These are phyloP conservation scores for Beauveria caledonica DNA, from an alignment of 2,329 filamentous ascomycete genomes.

Conservation along the genomic window DNA sequence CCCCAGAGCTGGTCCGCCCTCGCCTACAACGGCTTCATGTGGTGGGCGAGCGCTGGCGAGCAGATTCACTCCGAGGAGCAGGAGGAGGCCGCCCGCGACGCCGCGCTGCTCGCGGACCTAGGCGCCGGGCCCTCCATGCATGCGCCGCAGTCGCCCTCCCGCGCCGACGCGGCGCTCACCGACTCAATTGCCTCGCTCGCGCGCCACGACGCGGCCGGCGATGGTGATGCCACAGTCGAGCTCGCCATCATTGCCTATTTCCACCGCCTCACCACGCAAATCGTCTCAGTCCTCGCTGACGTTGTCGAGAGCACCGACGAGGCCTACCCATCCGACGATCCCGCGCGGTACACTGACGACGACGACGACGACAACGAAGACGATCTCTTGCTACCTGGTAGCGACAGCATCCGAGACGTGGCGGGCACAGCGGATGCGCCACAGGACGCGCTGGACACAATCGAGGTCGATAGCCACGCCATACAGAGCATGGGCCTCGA, in stretches of 20 bases:
- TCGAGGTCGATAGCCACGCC: constrained; percentile 56
- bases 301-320: constrained; percentile 45
- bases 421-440: background rate
- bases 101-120: constrained; percentile 47
- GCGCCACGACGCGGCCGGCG: constrained; percentile 24
- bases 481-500: constrained; percentile 68
- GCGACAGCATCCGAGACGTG: constrained; percentile 21
- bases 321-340: constrained; percentile 25
- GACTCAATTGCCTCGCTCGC: constrained; percentile 40
- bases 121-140: constrained; percentile 22
- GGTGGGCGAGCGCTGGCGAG: constrained; percentile 82
- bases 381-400: constrained; percentile 19
- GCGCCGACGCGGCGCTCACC: constrained; percentile 23
- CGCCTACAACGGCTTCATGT: constrained; percentile 78
- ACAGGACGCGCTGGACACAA: constrained; percentile 17
- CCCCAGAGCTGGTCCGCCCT: constrained; percentile 62
- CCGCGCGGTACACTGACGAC: constrained; percentile 15
- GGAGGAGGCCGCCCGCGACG: constrained; percentile 48
- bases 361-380: constrained; percentile 29
- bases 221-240: constrained; percentile 44
- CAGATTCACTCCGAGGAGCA: constrained; percentile 52
- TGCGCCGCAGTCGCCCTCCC: constrained; percentile 24
- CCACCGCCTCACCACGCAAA: constrained; percentile 61
- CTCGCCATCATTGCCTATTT: constrained; percentile 74
- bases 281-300: constrained; percentile 54